Conservation (phyloP, 2,329 filamentous ascomycete species). For the Epichloe amarillans region DNA sequence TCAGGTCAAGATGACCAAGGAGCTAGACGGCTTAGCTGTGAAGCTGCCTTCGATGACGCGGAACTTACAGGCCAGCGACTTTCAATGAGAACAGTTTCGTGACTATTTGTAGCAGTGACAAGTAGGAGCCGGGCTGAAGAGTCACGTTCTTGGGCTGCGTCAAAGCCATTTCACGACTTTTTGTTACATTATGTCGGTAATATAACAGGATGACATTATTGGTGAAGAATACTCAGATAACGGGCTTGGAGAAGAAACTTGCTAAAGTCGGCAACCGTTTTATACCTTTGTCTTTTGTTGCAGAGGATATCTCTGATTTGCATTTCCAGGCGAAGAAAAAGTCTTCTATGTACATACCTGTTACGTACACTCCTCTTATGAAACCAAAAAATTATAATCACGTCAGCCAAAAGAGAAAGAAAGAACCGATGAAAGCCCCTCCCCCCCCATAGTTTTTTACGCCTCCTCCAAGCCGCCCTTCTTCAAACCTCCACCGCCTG, state of each 20-base stretch:
- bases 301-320: slow-evolving; percentile 7
- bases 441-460: not conserved
- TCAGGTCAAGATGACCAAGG: slow-evolving; percentile 83
- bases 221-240: not conserved
- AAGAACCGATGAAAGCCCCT: not conserved
- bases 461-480: slow-evolving; percentile 47
- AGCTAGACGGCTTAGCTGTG: slow-evolving; percentile 75
- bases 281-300: not conserved
- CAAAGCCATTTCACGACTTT: slow-evolving; percentile 2
- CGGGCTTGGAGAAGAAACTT: not conserved
- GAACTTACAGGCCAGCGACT: slow-evolving; percentile 92
- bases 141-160: not conserved
- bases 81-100: slow-evolving; percentile 27
- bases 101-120: not conserved
- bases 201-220: not conserved
- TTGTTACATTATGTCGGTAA: slow-evolving; percentile 2
- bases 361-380: slow-evolving; percentile 16
- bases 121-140: not conserved
- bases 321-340: slow-evolving; percentile 6
- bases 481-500: slow-evolving; percentile 45
- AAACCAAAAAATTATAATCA: not conserved
- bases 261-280: not conserved
- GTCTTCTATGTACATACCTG: slow-evolving; percentile 2
- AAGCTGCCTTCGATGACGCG: slow-evolving; percentile 85
- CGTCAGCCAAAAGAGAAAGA: not conserved